Evolutionary conservation across 352 stramenopile species (phyloP), one percentile per base, ranked within the genome.

Genomic region (Phytophthora cryptogea): DNA sequence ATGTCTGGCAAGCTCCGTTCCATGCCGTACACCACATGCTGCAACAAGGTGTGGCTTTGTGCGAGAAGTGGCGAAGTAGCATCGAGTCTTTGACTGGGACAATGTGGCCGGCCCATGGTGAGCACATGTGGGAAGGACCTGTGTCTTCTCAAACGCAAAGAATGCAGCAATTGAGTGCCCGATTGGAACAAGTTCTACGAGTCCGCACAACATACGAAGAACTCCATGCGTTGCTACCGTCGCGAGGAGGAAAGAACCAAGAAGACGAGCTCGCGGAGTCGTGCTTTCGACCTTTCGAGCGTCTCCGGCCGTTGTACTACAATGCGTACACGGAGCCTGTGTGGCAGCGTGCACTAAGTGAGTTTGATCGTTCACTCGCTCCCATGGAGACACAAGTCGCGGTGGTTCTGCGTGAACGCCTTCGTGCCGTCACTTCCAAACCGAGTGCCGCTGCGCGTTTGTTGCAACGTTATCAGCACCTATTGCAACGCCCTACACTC

Each of bases 201-300:
- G 55, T 98, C 0, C 86, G 88, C n/a, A 93, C 74, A 20, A 96
- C 86, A 10, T 90, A 90, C 59, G 89, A 96, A 45, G 90, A 97
- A 56, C 77, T 97, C n/a, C 60, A 80, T 3, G 86, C 76, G 16
- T 70, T 96, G 2, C 50, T 94, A 23, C 72, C 81, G 1, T 66
- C 65, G 8, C 59, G 42, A 61, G 48, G 47, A 47, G 53, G 65
- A 1, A 64, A 63, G 9, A 59, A 81, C 7, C 64, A 72, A 42
- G 72, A 78, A 13, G 60, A 66, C 4, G 68, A 76, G 39, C 76
- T 87, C 26, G 63, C 72, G 1, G 51, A 59, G 2, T 61, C 71
- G n/a, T 86, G 82, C 57, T 97, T 96, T 49, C 53, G 70, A 28
- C 82, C 81, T 0, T 93, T 97, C 46, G 63, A 77, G 2, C 64